Evolutionary conservation across 495 filamentous ascomycete species (phyloP).

Genomic region (Talaromyces proteolyticus): DNA sequence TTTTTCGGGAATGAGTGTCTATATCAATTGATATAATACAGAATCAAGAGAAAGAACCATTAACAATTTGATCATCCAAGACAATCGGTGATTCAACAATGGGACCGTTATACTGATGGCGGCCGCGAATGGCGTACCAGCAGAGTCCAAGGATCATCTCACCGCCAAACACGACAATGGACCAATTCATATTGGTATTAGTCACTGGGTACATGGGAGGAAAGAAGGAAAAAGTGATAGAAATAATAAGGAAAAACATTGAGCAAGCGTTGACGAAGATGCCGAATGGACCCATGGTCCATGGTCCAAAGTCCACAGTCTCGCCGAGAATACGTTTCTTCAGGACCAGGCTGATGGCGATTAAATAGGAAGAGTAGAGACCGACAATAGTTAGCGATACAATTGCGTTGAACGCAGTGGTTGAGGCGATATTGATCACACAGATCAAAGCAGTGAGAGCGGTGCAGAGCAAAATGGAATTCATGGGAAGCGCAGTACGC

Average conservation of each 20-base stretch:
- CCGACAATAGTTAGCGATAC: slow-evolving; percentile 36
- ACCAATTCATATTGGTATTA: slow-evolving; percentile 36
- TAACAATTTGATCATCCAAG: too few relatives aligned
- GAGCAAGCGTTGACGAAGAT: slow-evolving; percentile 31
- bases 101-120: too few relatives aligned
- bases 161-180: slow-evolving; percentile 26
- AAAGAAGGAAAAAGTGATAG: slow-evolving; percentile 33
- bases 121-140: too few relatives aligned
- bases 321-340: slow-evolving; percentile 33
- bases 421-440: slow-evolving; percentile 47
- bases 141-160: slow-evolving; percentile 20
- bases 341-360: slow-evolving; percentile 41
- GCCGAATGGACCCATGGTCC: slow-evolving; percentile 44
- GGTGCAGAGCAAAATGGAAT: slow-evolving; percentile 30
- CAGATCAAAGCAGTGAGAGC: slow-evolving; percentile 39
- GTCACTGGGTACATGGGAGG: slow-evolving; percentile 24
- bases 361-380: slow-evolving; percentile 41
- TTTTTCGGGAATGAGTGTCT: too few relatives aligned
- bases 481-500: too few relatives aligned
- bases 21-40: not conserved
- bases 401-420: slow-evolving; percentile 39
- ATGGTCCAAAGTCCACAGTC: slow-evolving; percentile 35
- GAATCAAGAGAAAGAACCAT: too few relatives aligned
- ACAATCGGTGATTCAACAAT: too few relatives aligned
- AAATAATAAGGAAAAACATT: slow-evolving; percentile 24